phyloP scores from a whole-genome alignment of 2,329 filamentous ascomycete genomes.

The Botryotinia calthae region DNA sequence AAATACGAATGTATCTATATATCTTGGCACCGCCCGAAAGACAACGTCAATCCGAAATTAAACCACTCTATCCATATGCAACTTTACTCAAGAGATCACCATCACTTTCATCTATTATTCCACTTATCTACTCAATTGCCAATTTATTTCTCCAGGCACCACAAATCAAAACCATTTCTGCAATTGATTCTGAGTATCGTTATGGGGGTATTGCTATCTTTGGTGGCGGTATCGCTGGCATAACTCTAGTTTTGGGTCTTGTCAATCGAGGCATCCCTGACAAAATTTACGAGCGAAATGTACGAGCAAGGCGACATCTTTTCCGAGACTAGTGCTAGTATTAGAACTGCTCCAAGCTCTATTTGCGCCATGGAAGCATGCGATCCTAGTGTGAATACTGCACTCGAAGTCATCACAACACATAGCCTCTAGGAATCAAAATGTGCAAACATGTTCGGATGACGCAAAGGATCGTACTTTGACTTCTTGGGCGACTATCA shows the following conservation, averaged over 20 bases:
- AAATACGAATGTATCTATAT: neutral
- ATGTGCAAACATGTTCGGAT: neutral
- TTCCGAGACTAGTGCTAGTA: slow-evolving; percentile 27
- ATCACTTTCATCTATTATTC: neutral
- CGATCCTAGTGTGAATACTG: neutral
- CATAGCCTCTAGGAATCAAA: neutral
- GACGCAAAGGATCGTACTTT: slow-evolving; percentile 27
- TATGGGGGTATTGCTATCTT: neutral
- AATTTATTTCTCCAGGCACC: neutral
- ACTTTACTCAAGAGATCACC: neutral
- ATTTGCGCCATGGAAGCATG: slow-evolving; percentile 20
- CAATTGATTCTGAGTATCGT: neutral
- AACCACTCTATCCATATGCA: neutral
- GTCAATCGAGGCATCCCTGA: slow-evolving; percentile 18
- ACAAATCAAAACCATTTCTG: neutral
- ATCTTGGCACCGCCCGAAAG: neutral
- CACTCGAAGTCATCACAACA: neutral
- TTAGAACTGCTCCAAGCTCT: slow-evolving; percentile 25
- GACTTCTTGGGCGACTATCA: slow-evolving; percentile 15
- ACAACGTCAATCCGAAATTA: neutral
- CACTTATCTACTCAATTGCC: neutral
- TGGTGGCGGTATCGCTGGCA: slow-evolving; percentile 25
- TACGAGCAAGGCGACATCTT: slow-evolving; percentile 14
- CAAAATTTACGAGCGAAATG: slow-evolving; percentile 26
- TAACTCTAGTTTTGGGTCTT: slow-evolving; percentile 25